Conservation (phyloP, 257 asterid species). For the Solanum dulcamara region DNA sequence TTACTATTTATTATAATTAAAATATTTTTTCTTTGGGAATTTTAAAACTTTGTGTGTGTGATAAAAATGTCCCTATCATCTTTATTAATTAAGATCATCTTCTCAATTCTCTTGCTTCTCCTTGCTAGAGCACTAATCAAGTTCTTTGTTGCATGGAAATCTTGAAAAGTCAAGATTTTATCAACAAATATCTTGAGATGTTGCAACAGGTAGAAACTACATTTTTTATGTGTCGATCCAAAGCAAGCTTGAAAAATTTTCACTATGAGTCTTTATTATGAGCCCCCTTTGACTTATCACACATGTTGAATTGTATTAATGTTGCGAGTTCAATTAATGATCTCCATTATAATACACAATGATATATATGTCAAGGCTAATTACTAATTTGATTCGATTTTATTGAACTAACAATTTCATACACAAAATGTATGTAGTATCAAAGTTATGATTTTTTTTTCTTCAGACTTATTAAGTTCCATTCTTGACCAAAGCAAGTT, state of each 20-base stretch:
- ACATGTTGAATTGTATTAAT: too few species aligned
- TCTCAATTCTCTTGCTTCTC: background rate
- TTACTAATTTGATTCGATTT: background rate
- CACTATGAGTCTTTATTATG: background rate
- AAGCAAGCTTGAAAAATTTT: background rate
- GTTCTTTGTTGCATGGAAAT: background rate
- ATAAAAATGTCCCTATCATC: background rate
- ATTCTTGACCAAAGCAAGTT: slow-evolving; percentile 63
- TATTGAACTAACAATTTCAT: background rate
- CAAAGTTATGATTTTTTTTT: background rate
- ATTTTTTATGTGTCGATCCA: background rate
- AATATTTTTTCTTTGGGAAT: background rate
- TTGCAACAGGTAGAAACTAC: background rate
- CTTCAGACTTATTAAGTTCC: slow-evolving; percentile 42
- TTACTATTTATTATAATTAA: background rate
- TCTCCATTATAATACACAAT: background rate
- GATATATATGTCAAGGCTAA: background rate
- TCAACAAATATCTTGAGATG: background rate
- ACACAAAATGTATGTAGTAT: background rate
- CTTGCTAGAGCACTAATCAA: background rate
- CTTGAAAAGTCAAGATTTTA: background rate
- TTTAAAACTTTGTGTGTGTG: background rate
- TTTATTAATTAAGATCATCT: background rate
- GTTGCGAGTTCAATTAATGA: too few species aligned
- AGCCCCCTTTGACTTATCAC: background rate